Evolutionary conservation across 2,329 filamentous ascomycete genomes (phyloP).

Genomic region (Achaetomium macrosporum): DNA sequence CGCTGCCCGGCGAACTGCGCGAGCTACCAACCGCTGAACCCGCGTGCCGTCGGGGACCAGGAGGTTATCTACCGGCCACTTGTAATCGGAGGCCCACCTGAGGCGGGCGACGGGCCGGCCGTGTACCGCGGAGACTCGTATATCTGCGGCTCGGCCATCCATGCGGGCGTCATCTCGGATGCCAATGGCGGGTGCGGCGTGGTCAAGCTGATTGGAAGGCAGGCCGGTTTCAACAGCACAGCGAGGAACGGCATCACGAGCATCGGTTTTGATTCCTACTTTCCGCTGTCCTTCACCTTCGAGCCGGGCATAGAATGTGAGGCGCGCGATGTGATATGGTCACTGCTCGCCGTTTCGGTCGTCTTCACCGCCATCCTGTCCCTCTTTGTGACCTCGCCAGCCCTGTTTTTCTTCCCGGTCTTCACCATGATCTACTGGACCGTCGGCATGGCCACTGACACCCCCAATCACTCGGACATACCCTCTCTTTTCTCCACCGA

Average conservation of each 20-base stretch:
- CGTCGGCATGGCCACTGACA: slow-evolving; percentile 83
- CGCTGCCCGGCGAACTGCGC: slow-evolving; percentile 69
- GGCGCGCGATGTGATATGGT: slow-evolving; percentile 76
- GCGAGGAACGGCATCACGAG: slow-evolving; percentile 70
- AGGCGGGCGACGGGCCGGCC: slow-evolving; percentile 38
- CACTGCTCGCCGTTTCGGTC: slow-evolving; percentile 72
- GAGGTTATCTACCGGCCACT: slow-evolving; percentile 58
- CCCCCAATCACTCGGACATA: slow-evolving; percentile 63
- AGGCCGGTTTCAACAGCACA: slow-evolving; percentile 54
- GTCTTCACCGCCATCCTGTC: slow-evolving; percentile 73
- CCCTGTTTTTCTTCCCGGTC: slow-evolving; percentile 76
- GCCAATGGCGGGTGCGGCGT: slow-evolving; percentile 68
- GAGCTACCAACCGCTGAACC: slow-evolving; percentile 60
- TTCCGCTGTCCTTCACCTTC: slow-evolving; percentile 82
- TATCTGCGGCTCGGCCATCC: slow-evolving; percentile 72
- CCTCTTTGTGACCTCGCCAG: slow-evolving; percentile 72
- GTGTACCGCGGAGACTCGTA: slow-evolving; percentile 82
- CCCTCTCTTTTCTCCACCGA: slow-evolving; percentile 70
- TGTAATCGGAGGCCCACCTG: slow-evolving; percentile 61
- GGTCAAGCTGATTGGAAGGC: slow-evolving; percentile 59
- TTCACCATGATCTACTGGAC: slow-evolving; percentile 85
- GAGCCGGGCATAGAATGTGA: slow-evolving; percentile 58
- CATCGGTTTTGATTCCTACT: slow-evolving; percentile 76
- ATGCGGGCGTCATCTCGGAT: slow-evolving; percentile 66
- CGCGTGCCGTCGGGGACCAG: slow-evolving; percentile 67